Base-by-base conservation (phyloP, 2,329 filamentous ascomycete species). In the Phaeomoniella chlamydospora region DNA sequence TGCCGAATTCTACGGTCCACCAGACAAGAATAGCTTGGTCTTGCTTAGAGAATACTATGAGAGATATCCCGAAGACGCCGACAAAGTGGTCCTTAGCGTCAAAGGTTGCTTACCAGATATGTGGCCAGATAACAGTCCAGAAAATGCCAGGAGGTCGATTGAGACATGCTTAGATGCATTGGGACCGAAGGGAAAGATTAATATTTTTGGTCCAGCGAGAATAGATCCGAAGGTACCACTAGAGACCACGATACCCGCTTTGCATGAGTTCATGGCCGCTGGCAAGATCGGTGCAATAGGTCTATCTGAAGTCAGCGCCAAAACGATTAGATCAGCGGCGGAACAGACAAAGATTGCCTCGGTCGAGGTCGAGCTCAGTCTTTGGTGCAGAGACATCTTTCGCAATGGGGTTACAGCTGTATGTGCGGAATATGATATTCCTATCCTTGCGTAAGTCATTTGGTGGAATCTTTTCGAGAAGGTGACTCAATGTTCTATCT, bases 291-390 rank as follows among this genome's bases (percentile, higher is more conserved):
- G 54, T 29, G 56, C 53, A 5, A 54, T 61, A 42, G 55, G 56
- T 14, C 36, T 61, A 11, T 58, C 53, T 37, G 58, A 60, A 36
- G 55, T 60, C 17, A 50, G 56, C 42, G 57, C 55, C 6, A 52
- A 58, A 35, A 62, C 58, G 1, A 58, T 64, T 39, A 51, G 55
- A 37, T 44, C 55, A 41, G 57, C 59, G 50, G 13, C 10, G 10
- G 13, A 29, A 13, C 10, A 10, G 10, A 13, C 13, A 10, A 29
- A 29, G 10, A 66, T 76, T 32, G 59, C 61, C 2, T 64, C 65
- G 1, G 70, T 76, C 4, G 73, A 77, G 47, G 65, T 73, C 13
- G 72, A 77, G 48, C 59, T 75, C 39, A 70, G 64, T 13, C 55
- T 74, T 2, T 76, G 63, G 57, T 32, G 13, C 17, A 70, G 68